These are phyloP conservation scores for Tausonia pullulans DNA, from an alignment of 1,284 basidiomycete species.

Conservation along the genomic window DNA sequence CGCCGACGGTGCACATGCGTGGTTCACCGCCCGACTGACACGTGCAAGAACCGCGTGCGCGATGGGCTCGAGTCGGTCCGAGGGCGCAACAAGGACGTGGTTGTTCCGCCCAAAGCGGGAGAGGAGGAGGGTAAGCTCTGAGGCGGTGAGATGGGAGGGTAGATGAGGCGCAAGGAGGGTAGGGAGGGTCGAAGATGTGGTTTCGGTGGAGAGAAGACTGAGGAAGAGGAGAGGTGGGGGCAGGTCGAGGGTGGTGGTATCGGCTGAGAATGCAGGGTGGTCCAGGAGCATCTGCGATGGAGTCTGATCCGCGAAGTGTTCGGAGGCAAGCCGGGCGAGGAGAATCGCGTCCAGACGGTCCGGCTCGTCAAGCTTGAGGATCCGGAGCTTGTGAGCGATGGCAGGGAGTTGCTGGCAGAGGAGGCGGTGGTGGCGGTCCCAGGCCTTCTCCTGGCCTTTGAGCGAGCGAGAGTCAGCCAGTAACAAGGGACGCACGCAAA, in stretches of 20 bases:
- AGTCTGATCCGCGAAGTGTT: slow-evolving; percentile 4
- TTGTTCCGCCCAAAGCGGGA: slow-evolving; percentile 13
- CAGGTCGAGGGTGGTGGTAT: not conserved
- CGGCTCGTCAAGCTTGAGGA: not conserved
- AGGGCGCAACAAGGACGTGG: slow-evolving; percentile 1
- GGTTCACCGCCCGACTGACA: slow-evolving; percentile 11
- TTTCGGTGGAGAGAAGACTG: not conserved
- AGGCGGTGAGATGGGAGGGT: not conserved
- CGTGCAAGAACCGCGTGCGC: slow-evolving; percentile 9
- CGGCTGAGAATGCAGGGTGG: not conserved
- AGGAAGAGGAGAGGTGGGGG: not conserved
- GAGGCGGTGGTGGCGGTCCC: slow-evolving; percentile 8
- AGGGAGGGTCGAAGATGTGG: not conserved
- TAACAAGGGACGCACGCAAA: not conserved
- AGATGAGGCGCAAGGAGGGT: slow-evolving; percentile 6
- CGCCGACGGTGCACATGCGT: slow-evolving; percentile 4
- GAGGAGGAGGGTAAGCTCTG: not conserved
- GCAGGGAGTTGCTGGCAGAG: slow-evolving; percentile 3
- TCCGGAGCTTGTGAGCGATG: not conserved
- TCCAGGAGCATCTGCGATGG: not conserved
- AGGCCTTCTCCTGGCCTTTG: slow-evolving; percentile 6
- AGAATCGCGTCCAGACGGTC: slow-evolving; percentile 6
- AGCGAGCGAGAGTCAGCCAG: not conserved
- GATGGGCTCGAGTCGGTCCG: not conserved
- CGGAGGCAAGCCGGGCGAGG: slow-evolving; percentile 2